Conservation (phyloP, 371 early-diverging fungal species). For the Synchytrium microbalum region DNA sequence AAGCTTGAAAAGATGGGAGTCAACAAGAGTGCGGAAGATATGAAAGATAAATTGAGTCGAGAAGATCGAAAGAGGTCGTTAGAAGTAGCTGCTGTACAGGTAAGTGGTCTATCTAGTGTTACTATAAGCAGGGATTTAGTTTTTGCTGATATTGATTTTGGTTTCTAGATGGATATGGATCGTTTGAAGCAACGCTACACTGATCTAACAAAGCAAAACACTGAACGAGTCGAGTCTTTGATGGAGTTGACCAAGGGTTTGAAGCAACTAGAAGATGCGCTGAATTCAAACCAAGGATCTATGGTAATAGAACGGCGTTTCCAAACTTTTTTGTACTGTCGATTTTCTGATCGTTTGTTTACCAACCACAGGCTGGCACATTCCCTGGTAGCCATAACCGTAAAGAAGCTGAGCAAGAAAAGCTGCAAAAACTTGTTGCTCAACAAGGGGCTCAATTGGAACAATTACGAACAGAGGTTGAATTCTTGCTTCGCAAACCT, state of each 20-base stretch:
- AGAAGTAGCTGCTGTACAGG: slow-evolving; percentile 30
- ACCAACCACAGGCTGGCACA: slow-evolving; percentile 28
- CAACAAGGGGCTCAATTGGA: slow-evolving; percentile 38
- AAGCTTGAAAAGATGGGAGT: slow-evolving; percentile 46
- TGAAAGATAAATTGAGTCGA: slow-evolving; percentile 38
- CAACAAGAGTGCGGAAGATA: slow-evolving; percentile 45
- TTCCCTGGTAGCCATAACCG: slow-evolving; percentile 35
- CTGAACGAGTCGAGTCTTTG: slow-evolving; percentile 31
- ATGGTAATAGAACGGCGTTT: slow-evolving; percentile 24
- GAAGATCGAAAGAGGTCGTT: slow-evolving; percentile 35
- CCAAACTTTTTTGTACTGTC: not conserved
- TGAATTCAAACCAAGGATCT: slow-evolving; percentile 36
- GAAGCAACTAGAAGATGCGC: slow-evolving; percentile 30
- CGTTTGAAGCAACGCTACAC: slow-evolving; percentile 31
- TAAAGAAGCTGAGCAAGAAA: slow-evolving; percentile 33
- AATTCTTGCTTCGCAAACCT: slow-evolving; percentile 40
- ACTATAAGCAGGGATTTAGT: not conserved
- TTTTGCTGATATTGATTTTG: slow-evolving; percentile 9
- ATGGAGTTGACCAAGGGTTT: slow-evolving; percentile 33
- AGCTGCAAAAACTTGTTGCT: slow-evolving; percentile 34
- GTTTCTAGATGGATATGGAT: slow-evolving; percentile 26
- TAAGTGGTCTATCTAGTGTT: slow-evolving; percentile 26
- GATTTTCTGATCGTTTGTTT: slow-evolving; percentile 2
- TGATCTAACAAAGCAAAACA: slow-evolving; percentile 38
- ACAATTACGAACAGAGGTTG: slow-evolving; percentile 38